Conservation (phyloP, 2,329 filamentous ascomycete species). For the Escovopsis sp. region DNA sequence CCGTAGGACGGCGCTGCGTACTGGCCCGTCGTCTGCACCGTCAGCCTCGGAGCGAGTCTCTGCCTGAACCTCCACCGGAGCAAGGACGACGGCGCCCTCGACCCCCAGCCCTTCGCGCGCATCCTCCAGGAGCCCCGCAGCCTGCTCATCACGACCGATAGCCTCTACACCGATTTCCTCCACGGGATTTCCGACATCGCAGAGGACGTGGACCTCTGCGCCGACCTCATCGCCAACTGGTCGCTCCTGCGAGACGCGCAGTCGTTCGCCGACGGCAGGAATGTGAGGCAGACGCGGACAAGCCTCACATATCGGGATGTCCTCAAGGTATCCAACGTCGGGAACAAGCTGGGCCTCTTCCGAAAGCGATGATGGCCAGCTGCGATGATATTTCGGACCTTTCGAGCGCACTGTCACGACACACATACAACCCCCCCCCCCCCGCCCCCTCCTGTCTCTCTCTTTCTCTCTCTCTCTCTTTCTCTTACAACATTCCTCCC, state of each 20-base stretch:
- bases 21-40: conserved; percentile 73
- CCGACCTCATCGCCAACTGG: conserved; percentile 59
- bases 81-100: conserved; percentile 43
- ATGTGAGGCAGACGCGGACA: conserved; percentile 43
- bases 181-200: conserved; percentile 58
- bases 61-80: conserved; percentile 63
- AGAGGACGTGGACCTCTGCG: conserved; percentile 49
- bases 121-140: conserved; percentile 76
- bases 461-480: no score
- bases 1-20: conserved; percentile 66
- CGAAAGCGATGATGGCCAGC: conserved; percentile 25
- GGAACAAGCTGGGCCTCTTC: conserved; percentile 46
- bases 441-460: no score
- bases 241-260: conserved; percentile 38
- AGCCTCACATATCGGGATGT: conserved; percentile 81
- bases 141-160: conserved; percentile 54
- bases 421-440: no score
- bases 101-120: conserved; percentile 32
- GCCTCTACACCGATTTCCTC: conserved; percentile 54
- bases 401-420: no score
- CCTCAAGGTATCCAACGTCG: conserved; percentile 60
- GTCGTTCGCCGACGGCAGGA: conserved; percentile 33
- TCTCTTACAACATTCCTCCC: no score
- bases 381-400: no score
- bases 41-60: conserved; percentile 65